A percentile compares a stretch with the other conserved stretches of the same genome.
Conservation (phyloP, 2,329 filamentous ascomycete genomes). For the Truncatella angustata region DNA sequence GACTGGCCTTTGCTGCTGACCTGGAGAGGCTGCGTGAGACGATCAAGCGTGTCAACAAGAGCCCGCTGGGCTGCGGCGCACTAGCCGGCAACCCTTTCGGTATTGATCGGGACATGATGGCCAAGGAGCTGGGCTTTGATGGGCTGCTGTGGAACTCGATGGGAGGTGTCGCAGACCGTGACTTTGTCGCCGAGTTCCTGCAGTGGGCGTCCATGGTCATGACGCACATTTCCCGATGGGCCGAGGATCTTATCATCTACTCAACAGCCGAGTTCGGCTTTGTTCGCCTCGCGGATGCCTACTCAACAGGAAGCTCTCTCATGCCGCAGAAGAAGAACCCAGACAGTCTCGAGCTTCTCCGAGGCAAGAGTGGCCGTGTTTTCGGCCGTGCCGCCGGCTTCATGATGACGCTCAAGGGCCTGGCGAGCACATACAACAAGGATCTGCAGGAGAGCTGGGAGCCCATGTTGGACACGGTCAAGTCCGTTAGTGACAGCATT, state of each 20-base stretch:
- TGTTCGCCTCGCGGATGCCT: conserved; percentile 73
- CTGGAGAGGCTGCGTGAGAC: conserved; percentile 68
- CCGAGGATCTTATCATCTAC: conserved; percentile 86
- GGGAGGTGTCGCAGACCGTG: conserved; percentile 52
- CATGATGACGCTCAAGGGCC: no score
- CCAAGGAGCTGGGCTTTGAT: conserved; percentile 70
- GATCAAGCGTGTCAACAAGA: conserved; percentile 62
- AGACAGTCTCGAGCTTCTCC: conserved; percentile 69
- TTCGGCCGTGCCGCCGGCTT: conserved; percentile 9
- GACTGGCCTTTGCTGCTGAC: conserved; percentile 63
- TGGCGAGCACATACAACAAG: no score
- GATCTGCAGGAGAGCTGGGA: no score
- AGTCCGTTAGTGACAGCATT: no score
- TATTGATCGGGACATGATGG: conserved; percentile 70
- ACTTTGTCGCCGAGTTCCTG: conserved; percentile 80
- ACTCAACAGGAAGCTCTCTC: conserved; percentile 71
- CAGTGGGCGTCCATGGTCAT: conserved; percentile 79
- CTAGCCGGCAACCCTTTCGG: conserved; percentile 74
- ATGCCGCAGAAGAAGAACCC: conserved; percentile 88
- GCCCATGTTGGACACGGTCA: no score
- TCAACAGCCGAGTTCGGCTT: conserved; percentile 74
- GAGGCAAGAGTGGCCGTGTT: conserved; percentile 70
- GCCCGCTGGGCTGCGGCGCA: conserved; percentile 67
- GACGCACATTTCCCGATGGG: conserved; percentile 76
- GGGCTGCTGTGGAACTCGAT: conserved; percentile 69